A percentile compares a stretch with the other conserved stretches of the same genome.
These are phyloP conservation scores for Kentomonas sorsogonicus DNA, from an alignment of 208 protist genomes.

Conservation along the genomic window DNA sequence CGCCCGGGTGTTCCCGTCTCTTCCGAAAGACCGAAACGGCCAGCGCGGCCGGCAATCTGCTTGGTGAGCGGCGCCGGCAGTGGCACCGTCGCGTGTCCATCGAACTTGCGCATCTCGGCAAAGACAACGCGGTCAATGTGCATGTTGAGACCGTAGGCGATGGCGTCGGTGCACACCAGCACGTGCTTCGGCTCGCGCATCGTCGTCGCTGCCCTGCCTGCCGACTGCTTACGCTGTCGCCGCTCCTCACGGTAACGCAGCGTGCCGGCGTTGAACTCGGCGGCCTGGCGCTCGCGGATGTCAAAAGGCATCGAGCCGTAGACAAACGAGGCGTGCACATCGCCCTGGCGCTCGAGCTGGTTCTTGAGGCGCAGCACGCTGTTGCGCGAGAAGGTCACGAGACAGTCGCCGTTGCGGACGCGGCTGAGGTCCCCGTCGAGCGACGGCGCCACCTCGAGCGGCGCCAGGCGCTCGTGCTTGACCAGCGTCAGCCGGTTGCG, in stretches of 20 bases:
- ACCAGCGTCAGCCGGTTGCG: conserved; percentile 42
- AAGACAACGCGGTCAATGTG: conserved; percentile 89
- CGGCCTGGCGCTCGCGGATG: conserved; percentile 73
- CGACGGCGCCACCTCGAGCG: conserved; percentile 36
- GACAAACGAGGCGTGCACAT: conserved; percentile 60
- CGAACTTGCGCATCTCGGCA: conserved; percentile 76
- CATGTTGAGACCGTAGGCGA: conserved; percentile 95
- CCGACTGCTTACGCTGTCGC: not conserved
- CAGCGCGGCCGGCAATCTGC: conserved; percentile 89
- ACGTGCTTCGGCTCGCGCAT: conserved; percentile 39
- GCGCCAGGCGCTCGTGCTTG: conserved; percentile 77
- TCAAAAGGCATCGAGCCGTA: conserved; percentile 93
- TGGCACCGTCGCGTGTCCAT: conserved; percentile 36
- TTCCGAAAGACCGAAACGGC: conserved; percentile 67
- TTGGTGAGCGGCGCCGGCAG: conserved; percentile 36
- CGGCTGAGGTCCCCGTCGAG: conserved; percentile 29
- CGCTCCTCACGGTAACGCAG: conserved; percentile 6
- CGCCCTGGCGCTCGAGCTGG: conserved; percentile 37
- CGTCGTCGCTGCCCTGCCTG: not conserved
- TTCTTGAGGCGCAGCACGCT: conserved; percentile 52
- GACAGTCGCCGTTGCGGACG: conserved; percentile 78
- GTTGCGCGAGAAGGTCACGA: conserved; percentile 81
- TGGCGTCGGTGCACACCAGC: conserved; percentile 91
- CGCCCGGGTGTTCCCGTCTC: conserved; percentile 44
- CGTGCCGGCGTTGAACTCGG: conserved; percentile 78